Evolutionary conservation across 768 basidiomycete species (phyloP).

Genomic region (Lactifluus echinatus): DNA sequence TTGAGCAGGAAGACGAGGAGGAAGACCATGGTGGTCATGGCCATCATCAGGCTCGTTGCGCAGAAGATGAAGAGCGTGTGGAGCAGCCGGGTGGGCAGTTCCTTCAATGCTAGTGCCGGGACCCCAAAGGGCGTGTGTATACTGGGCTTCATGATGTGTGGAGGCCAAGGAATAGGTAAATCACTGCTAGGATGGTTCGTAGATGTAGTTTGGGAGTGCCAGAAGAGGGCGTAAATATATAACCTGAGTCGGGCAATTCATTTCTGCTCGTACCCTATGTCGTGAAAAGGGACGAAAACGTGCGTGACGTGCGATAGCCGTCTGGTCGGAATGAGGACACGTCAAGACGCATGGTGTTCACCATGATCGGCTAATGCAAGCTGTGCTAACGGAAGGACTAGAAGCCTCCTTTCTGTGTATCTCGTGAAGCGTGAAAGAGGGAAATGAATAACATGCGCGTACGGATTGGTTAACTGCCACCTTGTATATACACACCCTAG

Average conservation of each 20-base stretch:
- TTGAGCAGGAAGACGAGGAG: constrained; percentile 4
- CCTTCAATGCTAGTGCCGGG: not conserved
- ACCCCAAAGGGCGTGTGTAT: not conserved
- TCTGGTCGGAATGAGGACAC: constrained; percentile 10
- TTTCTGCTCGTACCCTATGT: not conserved
- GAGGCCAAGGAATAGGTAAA: no score
- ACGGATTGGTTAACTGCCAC: constrained; percentile 17
- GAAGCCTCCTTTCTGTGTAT: constrained; percentile 14
- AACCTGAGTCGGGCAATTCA: constrained; percentile 1
- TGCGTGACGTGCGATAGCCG: constrained; percentile 16
- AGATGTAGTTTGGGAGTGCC: not conserved
- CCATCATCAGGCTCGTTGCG: constrained; percentile 5
- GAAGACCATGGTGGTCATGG: constrained; percentile 1
- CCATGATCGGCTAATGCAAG: constrained; percentile 16
- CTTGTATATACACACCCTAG: constrained; percentile 10
- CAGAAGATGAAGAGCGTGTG: constrained; percentile 1
- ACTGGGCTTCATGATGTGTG: not conserved
- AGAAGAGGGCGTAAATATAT: constrained; percentile 10
- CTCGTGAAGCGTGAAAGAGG: constrained; percentile 1
- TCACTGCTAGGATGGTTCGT: not conserved
- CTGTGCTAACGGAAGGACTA: constrained; percentile 5
- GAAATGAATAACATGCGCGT: constrained; percentile 19
- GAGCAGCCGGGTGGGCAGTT: not conserved
- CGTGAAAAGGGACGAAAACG: constrained; percentile 8
- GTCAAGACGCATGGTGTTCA: constrained; percentile 12